Conservation (phyloP, 148 eudicot genomes). For the Oxyria digyna region DNA sequence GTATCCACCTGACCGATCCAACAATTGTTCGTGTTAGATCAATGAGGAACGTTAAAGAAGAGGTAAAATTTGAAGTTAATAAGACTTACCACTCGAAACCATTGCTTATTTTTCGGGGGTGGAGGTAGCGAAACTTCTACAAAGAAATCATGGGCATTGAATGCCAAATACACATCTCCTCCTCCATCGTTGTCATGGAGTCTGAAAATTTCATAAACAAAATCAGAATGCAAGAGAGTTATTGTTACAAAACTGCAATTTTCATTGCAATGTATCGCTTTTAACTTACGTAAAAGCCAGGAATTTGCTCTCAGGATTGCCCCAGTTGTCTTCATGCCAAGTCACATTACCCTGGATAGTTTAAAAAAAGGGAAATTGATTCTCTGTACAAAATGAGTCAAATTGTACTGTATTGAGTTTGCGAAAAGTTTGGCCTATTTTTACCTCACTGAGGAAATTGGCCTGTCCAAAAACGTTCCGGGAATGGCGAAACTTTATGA, state of each 20-base stretch:
- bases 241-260: not conserved
- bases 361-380: not conserved
- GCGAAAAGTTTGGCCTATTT: not conserved
- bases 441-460: constrained; percentile 63
- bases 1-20: constrained; percentile 66
- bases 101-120: constrained; percentile 52
- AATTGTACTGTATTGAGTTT: not conserved
- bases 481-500: constrained; percentile 54
- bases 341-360: constrained; percentile 55
- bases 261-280: not conserved
- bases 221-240: not conserved
- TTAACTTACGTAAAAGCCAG: constrained; percentile 84
- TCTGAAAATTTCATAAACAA: constrained; percentile 26
- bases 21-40: not conserved
- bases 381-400: no score
- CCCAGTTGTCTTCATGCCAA: constrained; percentile 98
- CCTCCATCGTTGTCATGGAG: constrained; percentile 53
- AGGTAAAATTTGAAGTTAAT: not conserved
- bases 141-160: constrained; percentile 80
- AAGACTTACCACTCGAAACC: constrained; percentile 92
- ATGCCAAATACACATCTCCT: constrained; percentile 70
- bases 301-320: constrained; percentile 79
- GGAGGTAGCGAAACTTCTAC: constrained; percentile 58
- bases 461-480: constrained; percentile 49
- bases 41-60: not conserved